Evolutionary conservation across 805 yeast species (phyloP).

Genomic region (Tetrapisispora namnaoensis): DNA sequence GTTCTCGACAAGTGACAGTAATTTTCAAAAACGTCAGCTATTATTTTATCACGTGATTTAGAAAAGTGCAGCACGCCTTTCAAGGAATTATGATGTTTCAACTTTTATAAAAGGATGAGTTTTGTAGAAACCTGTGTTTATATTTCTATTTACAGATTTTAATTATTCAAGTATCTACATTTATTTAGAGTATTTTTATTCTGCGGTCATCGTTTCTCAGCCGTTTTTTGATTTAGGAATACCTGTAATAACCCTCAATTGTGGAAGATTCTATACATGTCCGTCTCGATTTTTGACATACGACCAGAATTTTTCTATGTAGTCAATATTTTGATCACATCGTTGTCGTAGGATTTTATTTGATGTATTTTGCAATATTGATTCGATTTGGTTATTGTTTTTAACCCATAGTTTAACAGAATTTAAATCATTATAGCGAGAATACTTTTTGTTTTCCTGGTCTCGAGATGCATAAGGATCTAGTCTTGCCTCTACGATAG

Average conservation of each 20-base stretch:
- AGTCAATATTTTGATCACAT: slow-evolving; percentile 28
- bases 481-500: slow-evolving; percentile 25
- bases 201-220: no score
- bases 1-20: neutral
- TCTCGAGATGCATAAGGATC: slow-evolving; percentile 46
- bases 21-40: neutral
- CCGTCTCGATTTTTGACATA: neutral
- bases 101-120: no score
- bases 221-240: no score
- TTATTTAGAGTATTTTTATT: no score
- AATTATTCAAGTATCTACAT: neutral
- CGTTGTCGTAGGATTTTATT: slow-evolving; percentile 27
- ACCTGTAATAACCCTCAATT: neutral
- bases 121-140: no score
- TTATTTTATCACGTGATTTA: no score
- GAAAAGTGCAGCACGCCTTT: no score
- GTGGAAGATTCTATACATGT: no score
- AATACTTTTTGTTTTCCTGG: slow-evolving; percentile 22
- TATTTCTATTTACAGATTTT: neutral
- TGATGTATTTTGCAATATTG: slow-evolving; percentile 32
- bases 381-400: slow-evolving; percentile 35
- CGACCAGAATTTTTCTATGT: slow-evolving; percentile 16
- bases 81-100: no score
- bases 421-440: slow-evolving; percentile 23
- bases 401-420: slow-evolving; percentile 29